Evolutionary conservation across 2,329 filamentous ascomycete genomes (phyloP), one percentile per base, ranked within the genome.

Genomic region (Penicillium thymicola): DNA sequence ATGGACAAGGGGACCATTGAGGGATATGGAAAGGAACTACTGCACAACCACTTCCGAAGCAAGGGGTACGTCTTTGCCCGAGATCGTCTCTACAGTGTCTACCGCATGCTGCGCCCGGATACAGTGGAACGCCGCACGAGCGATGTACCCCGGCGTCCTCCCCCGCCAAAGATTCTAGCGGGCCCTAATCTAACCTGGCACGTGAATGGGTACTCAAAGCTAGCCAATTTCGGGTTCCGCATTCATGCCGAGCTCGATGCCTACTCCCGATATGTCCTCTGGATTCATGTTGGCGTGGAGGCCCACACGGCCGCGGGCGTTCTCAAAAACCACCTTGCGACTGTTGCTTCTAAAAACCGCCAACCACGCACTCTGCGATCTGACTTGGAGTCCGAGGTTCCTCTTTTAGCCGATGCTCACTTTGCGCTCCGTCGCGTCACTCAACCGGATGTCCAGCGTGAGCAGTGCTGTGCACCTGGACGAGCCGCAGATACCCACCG

Each of bases 191-290:
- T 58, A 38, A 56, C 63, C 16, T 66, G 59, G 59, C 65, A 53
- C 34, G 45, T 68, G 47, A 52, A 68, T 58, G 52, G 57, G 3
- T 61, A 66, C 43, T 44, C 57, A 4, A 68, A 68, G 25, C 34
- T 67, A 2, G 42, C 44, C 7, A 48, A 40, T 18, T 67, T 59
- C 47, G 55, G 63, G 4, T 59, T 68, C 48, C 55, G 66, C 18
- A 63, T 68, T 14, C 65, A 67, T 61, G 59, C 54, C 1, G 57
- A 57, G 21, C 65, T 66, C 42, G 59, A 66, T 60, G 43, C 51
- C 0, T 66, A 65, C 42, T 65, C 57, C 13, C 46, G 54, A 28
- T 66, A 64, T 46, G 61, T 68, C n/a, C 56, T 62, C 3, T 66
- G 55, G 65, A 51, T 63, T 10, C 60, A 63, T 53, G 23, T 59